phyloP scores from a whole-genome alignment of 768 basidiomycete species.

The Chlorophyllum brunneum region DNA sequence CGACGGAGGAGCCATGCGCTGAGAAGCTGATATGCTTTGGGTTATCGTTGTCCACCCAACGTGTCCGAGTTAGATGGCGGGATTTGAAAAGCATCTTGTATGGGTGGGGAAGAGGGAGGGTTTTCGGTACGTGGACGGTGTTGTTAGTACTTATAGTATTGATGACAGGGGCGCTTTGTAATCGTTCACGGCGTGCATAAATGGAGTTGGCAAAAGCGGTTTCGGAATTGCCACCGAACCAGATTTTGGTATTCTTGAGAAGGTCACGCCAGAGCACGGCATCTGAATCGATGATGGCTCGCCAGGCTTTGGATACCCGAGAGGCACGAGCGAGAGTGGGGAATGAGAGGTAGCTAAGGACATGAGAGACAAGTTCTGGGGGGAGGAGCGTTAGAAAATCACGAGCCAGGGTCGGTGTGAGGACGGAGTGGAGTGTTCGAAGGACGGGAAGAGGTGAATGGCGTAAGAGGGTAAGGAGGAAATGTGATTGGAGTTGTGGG shows the following conservation, averaged over 20 bases:
- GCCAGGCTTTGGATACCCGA: constrained; percentile 87
- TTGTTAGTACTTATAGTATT: too few species aligned
- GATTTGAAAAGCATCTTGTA: constrained; percentile 94
- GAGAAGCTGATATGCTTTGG: constrained; percentile 80
- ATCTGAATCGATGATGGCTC: constrained; percentile 88
- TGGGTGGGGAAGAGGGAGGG: constrained; percentile 75
- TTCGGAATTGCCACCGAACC: constrained; percentile 87
- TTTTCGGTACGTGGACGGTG: constrained; percentile 29
- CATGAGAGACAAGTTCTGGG: constrained; percentile 85
- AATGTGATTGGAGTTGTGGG: constrained; percentile 83
- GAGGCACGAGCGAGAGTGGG: constrained; percentile 81
- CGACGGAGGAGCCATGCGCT: constrained; percentile 86
- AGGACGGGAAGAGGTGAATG: constrained; percentile 91
- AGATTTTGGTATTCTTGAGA: constrained; percentile 77
- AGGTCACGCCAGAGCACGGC: constrained; percentile 87
- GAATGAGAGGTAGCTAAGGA: constrained; percentile 82
- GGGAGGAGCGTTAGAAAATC: constrained; percentile 94
- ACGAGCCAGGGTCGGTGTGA: constrained; percentile 86
- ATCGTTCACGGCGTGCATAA: constrained; percentile 53
- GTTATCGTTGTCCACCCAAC: constrained; percentile 72
- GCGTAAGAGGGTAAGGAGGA: constrained; percentile 87
- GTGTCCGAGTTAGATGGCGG: constrained; percentile 63
- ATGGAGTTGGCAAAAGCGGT: constrained; percentile 74
- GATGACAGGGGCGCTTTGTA: not conserved
- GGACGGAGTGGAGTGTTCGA: constrained; percentile 82